Base-by-base conservation (phyloP, 129 eudicot species). In the Centrapalus pauciflorus region DNA sequence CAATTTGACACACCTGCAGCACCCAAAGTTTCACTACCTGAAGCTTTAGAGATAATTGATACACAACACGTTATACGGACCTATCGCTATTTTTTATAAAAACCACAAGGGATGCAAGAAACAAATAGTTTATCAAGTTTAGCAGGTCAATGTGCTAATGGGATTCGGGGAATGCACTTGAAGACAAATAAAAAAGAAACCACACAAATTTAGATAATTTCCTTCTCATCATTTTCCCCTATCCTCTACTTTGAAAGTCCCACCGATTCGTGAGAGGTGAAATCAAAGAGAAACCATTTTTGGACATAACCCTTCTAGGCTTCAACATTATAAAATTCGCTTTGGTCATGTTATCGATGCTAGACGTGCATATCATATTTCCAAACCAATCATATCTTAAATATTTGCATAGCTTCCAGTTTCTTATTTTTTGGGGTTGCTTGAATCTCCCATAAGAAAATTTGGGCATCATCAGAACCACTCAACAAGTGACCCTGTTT, bases 391-490 rank as follows among this genome's bases (percentile, higher is more conserved):
- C 19, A 9, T 49, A 92, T 96, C 95, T 93, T 93, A 32, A 79
- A 88, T 65, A 89, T 86, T 58, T 86, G 89, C 98, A 86, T 75
- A 10, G 98, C 98, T 50, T 93, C 96, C 0, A 93, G 69, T 40
- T 84, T 25, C 76, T 83, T 89, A 27, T 93, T 83, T 72, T 82
- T 89, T 12, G 98, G 98, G 32, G 89, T 82, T 25, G 83, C 87
- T 56, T 82, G 86, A 21, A 93, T 84, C 74, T 93, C 98, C 98
- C 98, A 93, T 64, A 93, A 70, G 70, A 96, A 93, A 69, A 93
- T 93, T 61, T 93, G 98, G 51, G 96, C 92, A 84, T 93, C 98
- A 78, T 93, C 98, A 7, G 98, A 93, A 66, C 98, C 98, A 43
- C 98, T 93, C 49, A 93, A 55, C 58, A 93, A 76, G 76, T 93